Evolutionary conservation across 2,329 filamentous ascomycete species (phyloP).

Genomic region (Ascochyta clinopodiicola): DNA sequence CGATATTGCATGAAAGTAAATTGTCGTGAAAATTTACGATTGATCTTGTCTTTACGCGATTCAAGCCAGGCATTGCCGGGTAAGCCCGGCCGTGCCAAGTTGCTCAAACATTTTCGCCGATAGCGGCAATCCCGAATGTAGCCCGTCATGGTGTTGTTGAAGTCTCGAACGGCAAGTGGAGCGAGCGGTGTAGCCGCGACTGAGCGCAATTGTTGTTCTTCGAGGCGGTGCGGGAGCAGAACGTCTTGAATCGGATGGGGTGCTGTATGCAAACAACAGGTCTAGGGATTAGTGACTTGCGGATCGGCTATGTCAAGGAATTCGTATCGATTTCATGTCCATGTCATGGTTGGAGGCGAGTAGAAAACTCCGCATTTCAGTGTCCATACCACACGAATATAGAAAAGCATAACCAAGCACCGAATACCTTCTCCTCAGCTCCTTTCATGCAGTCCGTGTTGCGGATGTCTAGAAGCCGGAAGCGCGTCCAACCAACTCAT

Average conservation of each 20-base stretch:
- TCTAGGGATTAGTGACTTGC: background rate
- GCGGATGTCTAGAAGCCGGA: background rate
- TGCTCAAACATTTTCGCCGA: constrained; percentile 12
- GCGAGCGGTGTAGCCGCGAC: constrained; percentile 14
- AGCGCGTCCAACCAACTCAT: background rate
- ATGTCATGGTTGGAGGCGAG: background rate
- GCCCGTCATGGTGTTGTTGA: constrained; percentile 13
- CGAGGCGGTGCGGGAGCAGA: background rate
- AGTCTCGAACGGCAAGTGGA: constrained; percentile 6
- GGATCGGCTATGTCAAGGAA: constrained; percentile 3
- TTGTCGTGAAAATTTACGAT: constrained; percentile 5
- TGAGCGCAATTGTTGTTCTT: background rate
- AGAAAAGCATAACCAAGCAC: background rate
- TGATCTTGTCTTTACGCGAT: background rate
- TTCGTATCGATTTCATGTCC: background rate
- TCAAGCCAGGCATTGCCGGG: background rate
- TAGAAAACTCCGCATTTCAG: background rate
- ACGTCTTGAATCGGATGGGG: background rate
- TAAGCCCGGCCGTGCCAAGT: constrained; percentile 6
- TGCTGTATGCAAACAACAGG: background rate
- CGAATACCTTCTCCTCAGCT: background rate
- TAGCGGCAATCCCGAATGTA: constrained; percentile 5
- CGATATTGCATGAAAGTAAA: constrained; percentile 1
- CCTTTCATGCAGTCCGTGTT: background rate
- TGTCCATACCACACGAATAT: background rate